phyloP scores from a whole-genome alignment of 306 rosid species.

The Quercus ilex region DNA sequence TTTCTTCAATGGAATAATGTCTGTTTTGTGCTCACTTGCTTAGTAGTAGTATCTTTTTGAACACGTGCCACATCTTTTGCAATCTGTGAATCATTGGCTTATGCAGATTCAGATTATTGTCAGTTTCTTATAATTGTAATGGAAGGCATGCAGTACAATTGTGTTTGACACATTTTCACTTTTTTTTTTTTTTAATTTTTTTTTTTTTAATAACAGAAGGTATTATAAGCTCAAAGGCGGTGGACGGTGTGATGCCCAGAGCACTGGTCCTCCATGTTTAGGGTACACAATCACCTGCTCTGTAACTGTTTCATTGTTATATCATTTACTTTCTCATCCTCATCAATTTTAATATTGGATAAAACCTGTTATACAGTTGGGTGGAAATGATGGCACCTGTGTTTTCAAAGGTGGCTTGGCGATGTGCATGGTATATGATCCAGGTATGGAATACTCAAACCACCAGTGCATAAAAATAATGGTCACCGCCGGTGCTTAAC shows the following conservation, averaged over 20 bases:
- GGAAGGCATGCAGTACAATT: background rate
- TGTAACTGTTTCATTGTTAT: slow-evolving; percentile 7
- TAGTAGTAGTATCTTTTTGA: background rate
- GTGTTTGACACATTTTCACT: background rate
- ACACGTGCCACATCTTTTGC: background rate
- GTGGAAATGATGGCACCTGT: slow-evolving; percentile 99
- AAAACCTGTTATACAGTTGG: slow-evolving; percentile 56
- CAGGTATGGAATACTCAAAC: slow-evolving; percentile 51
- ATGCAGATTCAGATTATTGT: background rate
- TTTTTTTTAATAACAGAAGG: slow-evolving; percentile 49
- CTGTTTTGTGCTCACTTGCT: background rate
- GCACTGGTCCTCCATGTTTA: slow-evolving; percentile 77
- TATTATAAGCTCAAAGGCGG: slow-evolving; percentile 68
- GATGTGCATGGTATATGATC: slow-evolving; percentile 85
- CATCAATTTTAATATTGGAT: slow-evolving; percentile 12
- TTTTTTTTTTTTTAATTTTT: background rate
- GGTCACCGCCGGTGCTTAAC: slow-evolving; percentile 11
- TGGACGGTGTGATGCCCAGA: slow-evolving; percentile 64
- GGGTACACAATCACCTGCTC: slow-evolving; percentile 45
- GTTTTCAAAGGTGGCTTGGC: slow-evolving; percentile 77
- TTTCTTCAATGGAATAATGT: background rate
- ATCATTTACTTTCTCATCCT: background rate
- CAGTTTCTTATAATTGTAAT: background rate
- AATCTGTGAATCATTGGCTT: background rate
- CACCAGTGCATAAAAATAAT: slow-evolving; percentile 11